Evolutionary conservation across 169 alveolate genomes (phyloP).

Genomic region (Cryptosporidium felis): DNA sequence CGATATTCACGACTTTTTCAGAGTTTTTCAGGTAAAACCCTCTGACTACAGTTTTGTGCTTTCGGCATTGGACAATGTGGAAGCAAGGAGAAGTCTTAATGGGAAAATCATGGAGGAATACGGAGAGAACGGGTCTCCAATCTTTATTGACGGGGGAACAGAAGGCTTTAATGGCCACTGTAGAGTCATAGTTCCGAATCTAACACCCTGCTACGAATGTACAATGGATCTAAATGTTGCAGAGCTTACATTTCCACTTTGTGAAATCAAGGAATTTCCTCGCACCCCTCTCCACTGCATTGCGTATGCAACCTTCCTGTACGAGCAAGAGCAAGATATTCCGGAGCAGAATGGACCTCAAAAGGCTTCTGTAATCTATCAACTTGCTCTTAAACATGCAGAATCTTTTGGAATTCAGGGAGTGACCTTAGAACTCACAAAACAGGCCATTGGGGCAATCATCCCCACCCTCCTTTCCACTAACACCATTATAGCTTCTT

Average conservation of each 20-base stretch:
- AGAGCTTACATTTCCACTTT: conserved; percentile 33
- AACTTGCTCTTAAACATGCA: conserved; percentile 38
- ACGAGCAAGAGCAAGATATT: background rate
- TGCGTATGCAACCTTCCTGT: conserved; percentile 28
- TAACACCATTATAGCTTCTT: conserved; percentile 51
- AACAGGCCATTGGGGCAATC: conserved; percentile 6
- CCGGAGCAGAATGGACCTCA: background rate
- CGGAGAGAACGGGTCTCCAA: background rate
- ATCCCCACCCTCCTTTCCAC: conserved; percentile 55
- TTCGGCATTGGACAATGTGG: conserved; percentile 37
- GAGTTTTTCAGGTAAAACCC: background rate
- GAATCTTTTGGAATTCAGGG: conserved; percentile 56
- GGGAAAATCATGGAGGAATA: background rate
- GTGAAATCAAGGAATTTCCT: conserved; percentile 59
- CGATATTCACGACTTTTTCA: background rate
- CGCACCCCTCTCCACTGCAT: conserved; percentile 58
- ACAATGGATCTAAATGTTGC: conserved; percentile 33
- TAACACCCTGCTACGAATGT: conserved; percentile 58
- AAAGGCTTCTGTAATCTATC: conserved; percentile 2
- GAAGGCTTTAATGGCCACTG: conserved; percentile 67
- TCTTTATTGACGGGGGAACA: conserved; percentile 53
- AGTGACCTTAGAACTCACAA: conserved; percentile 47
- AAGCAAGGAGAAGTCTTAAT: conserved; percentile 47
- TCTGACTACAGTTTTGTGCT: background rate
- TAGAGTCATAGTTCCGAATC: conserved; percentile 22